Evolutionary conservation across 2,329 filamentous ascomycete species (phyloP).

Genomic region (Fusarium liriodendri): DNA sequence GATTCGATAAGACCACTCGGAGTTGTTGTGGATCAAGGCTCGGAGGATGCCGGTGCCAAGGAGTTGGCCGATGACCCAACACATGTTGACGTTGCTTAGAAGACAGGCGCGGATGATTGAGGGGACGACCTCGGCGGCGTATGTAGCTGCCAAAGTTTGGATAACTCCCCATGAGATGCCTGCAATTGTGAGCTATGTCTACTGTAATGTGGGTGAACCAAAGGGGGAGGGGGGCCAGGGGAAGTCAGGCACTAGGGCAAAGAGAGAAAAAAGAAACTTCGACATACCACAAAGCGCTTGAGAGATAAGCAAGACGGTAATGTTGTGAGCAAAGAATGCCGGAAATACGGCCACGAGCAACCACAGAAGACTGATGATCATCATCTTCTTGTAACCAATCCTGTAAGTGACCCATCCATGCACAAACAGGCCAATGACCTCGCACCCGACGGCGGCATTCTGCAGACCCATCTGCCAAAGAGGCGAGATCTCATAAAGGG

Average conservation of each 20-base stretch:
- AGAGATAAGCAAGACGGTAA: conserved; percentile 47
- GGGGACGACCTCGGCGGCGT: conserved; percentile 54
- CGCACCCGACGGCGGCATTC: conserved; percentile 34
- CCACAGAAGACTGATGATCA: conserved; percentile 50
- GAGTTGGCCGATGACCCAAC: conserved; percentile 56
- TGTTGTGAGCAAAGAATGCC: conserved; percentile 50
- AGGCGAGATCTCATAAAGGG: conserved; percentile 46
- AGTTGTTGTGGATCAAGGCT: conserved; percentile 44
- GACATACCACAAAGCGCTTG: conserved; percentile 47
- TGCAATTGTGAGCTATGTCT: not conserved
- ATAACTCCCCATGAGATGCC: conserved; percentile 50
- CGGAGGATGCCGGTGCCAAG: conserved; percentile 50
- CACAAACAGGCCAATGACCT: conserved; percentile 52
- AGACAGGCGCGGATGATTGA: conserved; percentile 48
- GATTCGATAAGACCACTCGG: conserved; percentile 45
- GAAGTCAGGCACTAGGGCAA: too few species aligned
- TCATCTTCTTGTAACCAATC: conserved; percentile 52
- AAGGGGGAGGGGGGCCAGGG: too few species aligned
- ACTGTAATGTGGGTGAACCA: too few species aligned
- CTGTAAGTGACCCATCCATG: conserved; percentile 55
- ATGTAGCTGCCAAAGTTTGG: conserved; percentile 52
- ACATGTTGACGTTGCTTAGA: conserved; percentile 55
- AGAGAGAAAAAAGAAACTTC: not conserved
- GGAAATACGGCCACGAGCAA: conserved; percentile 53
- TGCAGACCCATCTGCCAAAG: conserved; percentile 39